Evolutionary conservation across 345 rosid species (phyloP).

Genomic region (Lepidium africanum): DNA sequence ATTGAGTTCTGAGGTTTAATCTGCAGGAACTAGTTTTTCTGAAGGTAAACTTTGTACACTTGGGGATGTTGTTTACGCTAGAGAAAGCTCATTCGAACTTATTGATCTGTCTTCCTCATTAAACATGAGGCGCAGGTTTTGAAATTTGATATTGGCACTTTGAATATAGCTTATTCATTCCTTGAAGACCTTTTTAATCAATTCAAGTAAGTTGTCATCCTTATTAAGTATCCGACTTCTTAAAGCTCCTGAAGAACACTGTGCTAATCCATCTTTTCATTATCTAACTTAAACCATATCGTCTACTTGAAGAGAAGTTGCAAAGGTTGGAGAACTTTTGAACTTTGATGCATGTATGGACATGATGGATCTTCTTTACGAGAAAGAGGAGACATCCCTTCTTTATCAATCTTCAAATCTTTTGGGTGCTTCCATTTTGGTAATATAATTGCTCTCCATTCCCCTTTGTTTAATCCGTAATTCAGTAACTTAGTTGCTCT

Average conservation of each 20-base stretch:
- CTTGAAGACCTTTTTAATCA: slow-evolving; percentile 52
- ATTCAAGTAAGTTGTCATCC: slow-evolving; percentile 41
- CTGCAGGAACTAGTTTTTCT: slow-evolving; percentile 58
- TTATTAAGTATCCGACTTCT: neutral
- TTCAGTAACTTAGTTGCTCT: neutral
- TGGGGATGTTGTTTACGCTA: neutral
- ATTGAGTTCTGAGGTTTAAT: slow-evolving; percentile 8
- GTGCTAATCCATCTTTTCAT: neutral
- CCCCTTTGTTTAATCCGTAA: neutral
- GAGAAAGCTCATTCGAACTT: neutral
- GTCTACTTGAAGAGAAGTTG: slow-evolving; percentile 43
- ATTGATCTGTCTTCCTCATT: neutral
- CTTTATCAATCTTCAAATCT: slow-evolving; percentile 44
- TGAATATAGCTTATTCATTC: slow-evolving; percentile 41
- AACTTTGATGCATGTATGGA: slow-evolving; percentile 73
- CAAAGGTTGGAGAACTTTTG: slow-evolving; percentile 59
- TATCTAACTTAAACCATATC: neutral
- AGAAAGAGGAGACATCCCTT: slow-evolving; percentile 49
- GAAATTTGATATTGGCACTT: slow-evolving; percentile 58
- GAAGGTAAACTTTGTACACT: slow-evolving; percentile 38
- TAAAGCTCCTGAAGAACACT: neutral
- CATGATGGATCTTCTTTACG: slow-evolving; percentile 84
- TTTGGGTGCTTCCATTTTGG: slow-evolving; percentile 77
- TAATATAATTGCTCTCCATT: slow-evolving; percentile 1
- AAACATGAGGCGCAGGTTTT: slow-evolving; percentile 32